phyloP scores from a whole-genome alignment of 2,329 filamentous ascomycete genomes.

The Fusarium brevicatenulatum region DNA sequence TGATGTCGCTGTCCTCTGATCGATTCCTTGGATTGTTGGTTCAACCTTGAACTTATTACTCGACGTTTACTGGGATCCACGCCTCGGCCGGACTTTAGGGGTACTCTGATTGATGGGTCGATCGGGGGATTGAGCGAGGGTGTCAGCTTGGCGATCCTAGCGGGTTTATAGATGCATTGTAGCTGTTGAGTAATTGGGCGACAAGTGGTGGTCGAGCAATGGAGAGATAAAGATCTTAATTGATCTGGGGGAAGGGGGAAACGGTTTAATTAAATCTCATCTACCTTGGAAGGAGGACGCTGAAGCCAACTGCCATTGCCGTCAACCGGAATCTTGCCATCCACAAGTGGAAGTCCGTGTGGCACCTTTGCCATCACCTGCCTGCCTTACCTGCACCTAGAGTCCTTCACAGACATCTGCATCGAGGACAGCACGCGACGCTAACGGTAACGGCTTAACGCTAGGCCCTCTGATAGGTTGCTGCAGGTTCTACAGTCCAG shows the following conservation, averaged over 20 bases:
- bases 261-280: background rate
- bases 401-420: slow-evolving; percentile 2
- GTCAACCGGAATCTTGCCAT: slow-evolving; percentile 4
- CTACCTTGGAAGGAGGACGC: slow-evolving; percentile 12
- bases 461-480: slow-evolving; percentile 13
- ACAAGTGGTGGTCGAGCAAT: background rate
- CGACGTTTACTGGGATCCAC: slow-evolving; percentile 21
- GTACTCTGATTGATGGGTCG: slow-evolving; percentile 17
- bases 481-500: slow-evolving; percentile 1
- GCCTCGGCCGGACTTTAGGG: slow-evolving; percentile 8
- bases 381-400: background rate
- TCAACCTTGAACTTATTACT: slow-evolving; percentile 22
- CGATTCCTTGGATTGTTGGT: slow-evolving; percentile 16
- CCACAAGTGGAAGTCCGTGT: slow-evolving; percentile 15
- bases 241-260: background rate
- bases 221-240: slow-evolving; percentile 15
- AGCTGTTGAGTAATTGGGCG: background rate
- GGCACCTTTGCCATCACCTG: slow-evolving; percentile 31
- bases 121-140: slow-evolving; percentile 19
- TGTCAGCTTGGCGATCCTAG: slow-evolving; percentile 34
- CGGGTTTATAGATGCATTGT: background rate
- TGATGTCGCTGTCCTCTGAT: slow-evolving; percentile 3
- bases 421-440: slow-evolving; percentile 21
- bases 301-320: slow-evolving; percentile 7
- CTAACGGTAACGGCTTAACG: slow-evolving; percentile 24